Evolutionary conservation across 2,329 filamentous ascomycete species (phyloP).

Genomic region (Chaetomiaceae sp.): DNA sequence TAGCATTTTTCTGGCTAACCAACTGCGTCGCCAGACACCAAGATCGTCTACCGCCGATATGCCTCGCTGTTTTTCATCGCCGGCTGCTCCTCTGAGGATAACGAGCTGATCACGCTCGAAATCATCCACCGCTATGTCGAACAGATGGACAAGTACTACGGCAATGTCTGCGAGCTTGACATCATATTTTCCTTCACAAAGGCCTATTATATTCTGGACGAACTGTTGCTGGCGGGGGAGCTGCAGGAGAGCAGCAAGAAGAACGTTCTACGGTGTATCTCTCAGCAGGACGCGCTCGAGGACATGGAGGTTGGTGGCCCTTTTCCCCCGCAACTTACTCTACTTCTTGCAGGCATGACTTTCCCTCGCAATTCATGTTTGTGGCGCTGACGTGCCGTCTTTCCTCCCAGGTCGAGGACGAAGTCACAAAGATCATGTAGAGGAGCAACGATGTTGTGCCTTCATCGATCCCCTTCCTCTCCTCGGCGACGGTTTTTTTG

Average conservation of each 20-base stretch:
- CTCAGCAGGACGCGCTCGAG: conserved; percentile 94
- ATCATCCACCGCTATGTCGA: conserved; percentile 99
- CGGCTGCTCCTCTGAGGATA: conserved; percentile 93
- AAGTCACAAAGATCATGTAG: conserved; percentile 87
- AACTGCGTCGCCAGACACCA: conserved; percentile 67
- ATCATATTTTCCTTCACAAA: conserved; percentile 99
- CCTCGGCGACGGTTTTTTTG: conserved; percentile 11
- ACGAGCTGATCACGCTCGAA: conserved; percentile 96
- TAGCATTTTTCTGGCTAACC: not conserved
- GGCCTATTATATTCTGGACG: conserved; percentile 98
- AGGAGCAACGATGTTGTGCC: conserved; percentile 25
- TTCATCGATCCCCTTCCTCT: conserved; percentile 14
- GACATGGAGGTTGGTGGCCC: conserved; percentile 89
- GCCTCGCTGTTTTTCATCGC: conserved; percentile 99
- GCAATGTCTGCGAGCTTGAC: conserved; percentile 98
- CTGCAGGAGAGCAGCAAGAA: conserved; percentile 99
- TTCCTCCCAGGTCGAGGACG: conserved; percentile 72
- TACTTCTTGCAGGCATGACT: not conserved
- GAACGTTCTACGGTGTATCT: conserved; percentile 93
- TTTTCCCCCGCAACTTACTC: conserved; percentile 1
- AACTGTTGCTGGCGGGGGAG: conserved; percentile 90
- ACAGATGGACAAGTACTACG: conserved; percentile 99
- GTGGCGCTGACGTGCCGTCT: conserved; percentile 46
- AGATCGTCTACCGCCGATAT: conserved; percentile 98
- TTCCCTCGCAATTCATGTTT: not conserved